Conservation (phyloP, 495 filamentous ascomycete species). For the Aspergillus panamensis region DNA sequence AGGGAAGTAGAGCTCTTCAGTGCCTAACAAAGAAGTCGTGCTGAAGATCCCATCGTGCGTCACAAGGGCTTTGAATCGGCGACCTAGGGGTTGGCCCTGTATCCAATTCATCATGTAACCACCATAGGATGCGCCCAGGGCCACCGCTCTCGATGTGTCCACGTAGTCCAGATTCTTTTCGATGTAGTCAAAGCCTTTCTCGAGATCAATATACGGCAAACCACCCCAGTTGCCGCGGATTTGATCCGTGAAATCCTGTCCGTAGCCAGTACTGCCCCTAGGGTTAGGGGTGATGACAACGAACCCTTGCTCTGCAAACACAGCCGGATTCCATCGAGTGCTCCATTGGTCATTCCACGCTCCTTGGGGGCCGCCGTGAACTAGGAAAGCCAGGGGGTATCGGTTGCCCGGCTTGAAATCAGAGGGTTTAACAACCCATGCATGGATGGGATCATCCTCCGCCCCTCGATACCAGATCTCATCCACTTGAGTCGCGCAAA, state of each 20-base stretch:
- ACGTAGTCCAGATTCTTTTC: slow-evolving; percentile 68
- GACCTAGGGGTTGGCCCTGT: slow-evolving; percentile 50
- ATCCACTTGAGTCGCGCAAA: slow-evolving; percentile 56
- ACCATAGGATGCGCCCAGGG: slow-evolving; percentile 81
- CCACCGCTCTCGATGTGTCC: slow-evolving; percentile 73
- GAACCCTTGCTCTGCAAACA: slow-evolving; percentile 91
- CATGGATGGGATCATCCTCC: slow-evolving; percentile 65
- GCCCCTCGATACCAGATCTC: slow-evolving; percentile 70
- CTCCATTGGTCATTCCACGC: slow-evolving; percentile 82
- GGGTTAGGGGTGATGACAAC: slow-evolving; percentile 86
- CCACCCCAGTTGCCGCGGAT: slow-evolving; percentile 80
- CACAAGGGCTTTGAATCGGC: slow-evolving; percentile 84
- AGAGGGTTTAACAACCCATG: slow-evolving; percentile 77
- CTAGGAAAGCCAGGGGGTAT: slow-evolving; percentile 78
- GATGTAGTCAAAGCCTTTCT: slow-evolving; percentile 74
- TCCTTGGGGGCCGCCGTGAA: slow-evolving; percentile 87
- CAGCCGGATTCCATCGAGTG: slow-evolving; percentile 86
- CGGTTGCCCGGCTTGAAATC: slow-evolving; percentile 67
- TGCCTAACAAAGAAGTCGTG: slow-evolving; percentile 67
- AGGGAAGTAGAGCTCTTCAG: slow-evolving; percentile 88
- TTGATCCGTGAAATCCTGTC: slow-evolving; percentile 71
- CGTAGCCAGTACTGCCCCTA: slow-evolving; percentile 82
- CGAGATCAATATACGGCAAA: slow-evolving; percentile 74
- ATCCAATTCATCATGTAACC: slow-evolving; percentile 79
- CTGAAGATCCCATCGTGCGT: slow-evolving; percentile 90